Evolutionary conservation across 345 rosid species (phyloP).

Genomic region (Eutrema yunnanense): DNA sequence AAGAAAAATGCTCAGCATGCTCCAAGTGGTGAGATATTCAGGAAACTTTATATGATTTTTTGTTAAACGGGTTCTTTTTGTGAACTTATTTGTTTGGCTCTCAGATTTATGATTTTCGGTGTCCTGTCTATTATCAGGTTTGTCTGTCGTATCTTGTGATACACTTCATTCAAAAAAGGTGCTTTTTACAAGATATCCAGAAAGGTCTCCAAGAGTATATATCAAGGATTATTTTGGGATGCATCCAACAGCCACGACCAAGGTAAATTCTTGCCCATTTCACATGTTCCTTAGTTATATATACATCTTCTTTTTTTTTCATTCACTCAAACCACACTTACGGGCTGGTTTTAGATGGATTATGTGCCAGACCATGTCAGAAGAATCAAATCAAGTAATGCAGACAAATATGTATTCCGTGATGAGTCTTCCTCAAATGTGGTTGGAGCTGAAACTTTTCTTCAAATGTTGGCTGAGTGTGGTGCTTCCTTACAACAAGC

Average conservation of each 20-base stretch:
- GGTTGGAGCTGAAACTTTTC: slow-evolving; percentile 54
- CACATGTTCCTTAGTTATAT: background rate
- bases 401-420: slow-evolving; percentile 49
- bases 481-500: slow-evolving; percentile 65
- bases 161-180: slow-evolving; percentile 37
- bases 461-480: slow-evolving; percentile 48
- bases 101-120: slow-evolving; percentile 10
- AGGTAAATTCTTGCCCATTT: slow-evolving; percentile 37
- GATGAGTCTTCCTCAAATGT: slow-evolving; percentile 46
- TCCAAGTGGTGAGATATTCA: slow-evolving; percentile 45
- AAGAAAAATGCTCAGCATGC: slow-evolving; percentile 34
- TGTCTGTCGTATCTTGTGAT: slow-evolving; percentile 41
- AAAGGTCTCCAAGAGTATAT: slow-evolving; percentile 45
- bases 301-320: background rate
- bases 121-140: slow-evolving; percentile 42
- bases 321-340: slow-evolving; percentile 12
- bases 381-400: slow-evolving; percentile 46
- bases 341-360: slow-evolving; percentile 38
- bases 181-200: slow-evolving; percentile 60
- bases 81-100: slow-evolving; percentile 14
- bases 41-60: background rate
- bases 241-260: slow-evolving; percentile 41
- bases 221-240: slow-evolving; percentile 64
- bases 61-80: background rate
- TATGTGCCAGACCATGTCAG: slow-evolving; percentile 33